Conservation (phyloP, 257 asterid species). For the Ophiorrhiza pumila region DNA sequence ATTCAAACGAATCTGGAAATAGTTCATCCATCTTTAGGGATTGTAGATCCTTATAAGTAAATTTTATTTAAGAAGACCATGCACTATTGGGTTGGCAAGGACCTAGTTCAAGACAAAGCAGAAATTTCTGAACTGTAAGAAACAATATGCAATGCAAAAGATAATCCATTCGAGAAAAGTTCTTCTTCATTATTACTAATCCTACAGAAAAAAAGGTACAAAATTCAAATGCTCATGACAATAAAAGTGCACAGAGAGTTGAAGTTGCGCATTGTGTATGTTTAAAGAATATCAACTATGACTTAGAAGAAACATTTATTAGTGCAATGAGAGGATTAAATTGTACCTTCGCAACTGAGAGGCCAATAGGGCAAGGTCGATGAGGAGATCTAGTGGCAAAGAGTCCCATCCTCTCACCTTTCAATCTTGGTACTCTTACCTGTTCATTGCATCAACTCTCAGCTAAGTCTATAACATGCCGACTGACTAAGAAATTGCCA, state of each 20-base stretch:
- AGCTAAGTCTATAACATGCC: neutral
- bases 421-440: slow-evolving; percentile 90
- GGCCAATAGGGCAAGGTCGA: slow-evolving; percentile 95
- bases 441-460: slow-evolving; percentile 25
- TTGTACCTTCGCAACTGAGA: slow-evolving; percentile 91
- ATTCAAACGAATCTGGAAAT: neutral
- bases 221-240: neutral
- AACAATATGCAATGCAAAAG: neutral
- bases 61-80: neutral
- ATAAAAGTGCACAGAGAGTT: neutral
- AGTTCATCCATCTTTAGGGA: neutral
- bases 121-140: neutral
- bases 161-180: neutral
- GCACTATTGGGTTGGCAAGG: neutral
- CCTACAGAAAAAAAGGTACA: neutral
- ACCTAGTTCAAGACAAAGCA: neutral
- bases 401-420: slow-evolving; percentile 83
- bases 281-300: neutral
- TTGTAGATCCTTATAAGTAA: neutral
- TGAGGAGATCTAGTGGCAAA: slow-evolving; percentile 99
- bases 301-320: neutral
- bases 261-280: neutral
- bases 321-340: neutral
- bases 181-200: neutral
- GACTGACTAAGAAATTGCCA: neutral